Base-by-base conservation (phyloP, 495 filamentous ascomycete species). In the Aspergillus indologenus region DNA sequence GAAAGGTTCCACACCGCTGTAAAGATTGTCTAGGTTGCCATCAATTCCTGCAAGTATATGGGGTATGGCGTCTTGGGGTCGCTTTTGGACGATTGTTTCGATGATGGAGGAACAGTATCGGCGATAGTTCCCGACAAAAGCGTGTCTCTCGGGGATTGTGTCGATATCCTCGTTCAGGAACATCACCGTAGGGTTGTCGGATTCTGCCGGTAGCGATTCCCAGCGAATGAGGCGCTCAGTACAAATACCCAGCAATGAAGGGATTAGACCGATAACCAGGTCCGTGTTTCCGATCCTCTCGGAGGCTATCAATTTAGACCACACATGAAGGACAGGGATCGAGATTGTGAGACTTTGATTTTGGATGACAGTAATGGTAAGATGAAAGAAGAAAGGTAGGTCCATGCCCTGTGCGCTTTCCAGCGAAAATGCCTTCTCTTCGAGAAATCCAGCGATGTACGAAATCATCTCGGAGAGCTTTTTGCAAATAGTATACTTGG, bases 101-200 rank as follows among this genome's bases (percentile, higher is more conserved):
- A 98, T 88, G 5, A 96, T 84, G 31, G 87, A 85, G 12, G 84
- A 83, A 68, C 92, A 94, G 64, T 95, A 98, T 48, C 95, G 84
- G 21, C 92, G 80, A 68, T 97, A 99, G 65, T 98, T 98, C 1
- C 94, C 93, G n/a, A 98, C 81, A 69, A 99, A 99, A 14, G 92
- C 90, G 75, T 99, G 94, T 22, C 90, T 81, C 70, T 99, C 95
- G 1, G 95, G 95, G 29, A 92, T 79, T 0, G 94, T 97, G 70
- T 98, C 95, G 31, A 96, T 90, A 68, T 99, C 94, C 60, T 96
- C 91, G 52, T 90, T 74, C 7, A 99, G 81, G 58, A 96, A 92
- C 40, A 90, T 74, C 26, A 92, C 81, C 15, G 87, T 90, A 8
- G 88, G 83, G 68, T 97, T 85, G 17, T 90, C 83, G 0, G 86